Conservation (phyloP, 2,329 filamentous ascomycete genomes). For the Septoria petroselini region DNA sequence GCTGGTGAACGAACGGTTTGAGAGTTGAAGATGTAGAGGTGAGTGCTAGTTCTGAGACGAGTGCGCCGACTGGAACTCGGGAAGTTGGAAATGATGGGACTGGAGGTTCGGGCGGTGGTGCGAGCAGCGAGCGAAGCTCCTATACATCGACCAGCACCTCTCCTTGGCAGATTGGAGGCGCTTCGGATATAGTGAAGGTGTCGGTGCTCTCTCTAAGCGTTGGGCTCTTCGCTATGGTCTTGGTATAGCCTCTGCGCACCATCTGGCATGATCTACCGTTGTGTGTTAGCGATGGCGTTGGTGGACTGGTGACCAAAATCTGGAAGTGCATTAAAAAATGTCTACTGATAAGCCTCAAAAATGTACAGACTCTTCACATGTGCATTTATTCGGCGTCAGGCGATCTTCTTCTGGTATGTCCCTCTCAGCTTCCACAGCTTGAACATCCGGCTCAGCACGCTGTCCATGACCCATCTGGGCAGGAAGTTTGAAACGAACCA, state of each 20-base stretch:
- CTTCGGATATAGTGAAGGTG: background rate
- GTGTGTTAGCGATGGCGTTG: slow-evolving; percentile 4
- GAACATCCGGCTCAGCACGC: slow-evolving; percentile 52
- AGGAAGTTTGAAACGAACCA: slow-evolving; percentile 51
- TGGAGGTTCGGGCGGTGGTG: background rate
- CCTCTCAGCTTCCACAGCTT: slow-evolving; percentile 47
- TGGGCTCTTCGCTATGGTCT: background rate
- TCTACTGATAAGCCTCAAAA: background rate
- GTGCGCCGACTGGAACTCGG: background rate
- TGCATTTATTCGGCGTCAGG: slow-evolving; percentile 4
- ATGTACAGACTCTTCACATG: slow-evolving; percentile 5
- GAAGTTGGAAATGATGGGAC: background rate
- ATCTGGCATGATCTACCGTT: background rate
- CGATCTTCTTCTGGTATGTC: slow-evolving; percentile 31
- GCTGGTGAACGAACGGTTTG: no score
- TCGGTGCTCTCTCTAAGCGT: background rate
- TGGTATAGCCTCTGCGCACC: background rate
- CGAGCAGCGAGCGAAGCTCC: background rate
- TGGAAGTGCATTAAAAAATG: background rate
- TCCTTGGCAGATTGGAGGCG: slow-evolving; percentile 2
- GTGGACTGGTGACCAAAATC: no score
- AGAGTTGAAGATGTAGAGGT: background rate
- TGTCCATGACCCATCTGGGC: slow-evolving; percentile 42
- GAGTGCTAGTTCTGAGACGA: background rate
- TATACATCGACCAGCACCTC: background rate